A percentile compares a stretch with the other conserved stretches of the same genome.
Conservation (phyloP, 1,284 basidiomycete genomes). For the Cryptococcus sp. region DNA sequence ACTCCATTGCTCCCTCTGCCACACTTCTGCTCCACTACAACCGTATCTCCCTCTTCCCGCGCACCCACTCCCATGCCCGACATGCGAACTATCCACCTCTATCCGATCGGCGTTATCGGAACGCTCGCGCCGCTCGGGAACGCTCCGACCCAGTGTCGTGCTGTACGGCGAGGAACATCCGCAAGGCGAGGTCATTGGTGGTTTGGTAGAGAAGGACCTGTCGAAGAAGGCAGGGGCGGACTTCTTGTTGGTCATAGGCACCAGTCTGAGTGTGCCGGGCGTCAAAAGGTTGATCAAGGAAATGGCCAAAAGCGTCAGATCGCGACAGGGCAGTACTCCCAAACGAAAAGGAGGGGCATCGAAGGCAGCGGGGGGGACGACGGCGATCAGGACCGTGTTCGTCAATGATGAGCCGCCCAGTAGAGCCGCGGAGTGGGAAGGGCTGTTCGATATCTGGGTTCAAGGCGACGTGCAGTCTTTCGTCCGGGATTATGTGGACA, state of each 20-base stretch:
- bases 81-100: constrained; percentile 70
- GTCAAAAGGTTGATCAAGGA: constrained; percentile 91
- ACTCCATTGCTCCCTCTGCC: constrained; percentile 80
- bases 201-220: constrained; percentile 73
- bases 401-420: constrained; percentile 88
- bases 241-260: constrained; percentile 85
- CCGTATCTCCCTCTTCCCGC: constrained; percentile 61
- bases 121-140: constrained; percentile 76
- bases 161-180: constrained; percentile 88
- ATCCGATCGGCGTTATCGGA: constrained; percentile 75
- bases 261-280: constrained; percentile 84
- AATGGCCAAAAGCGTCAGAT: constrained; percentile 75
- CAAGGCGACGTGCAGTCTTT: constrained; percentile 85
- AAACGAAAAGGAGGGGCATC: constrained; percentile 4
- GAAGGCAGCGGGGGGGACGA: background rate
- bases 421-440: constrained; percentile 83
- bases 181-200: constrained; percentile 82
- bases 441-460: constrained; percentile 87
- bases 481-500: constrained; percentile 51
- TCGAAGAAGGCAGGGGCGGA: constrained; percentile 62
- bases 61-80: constrained; percentile 72
- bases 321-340: constrained; percentile 24
- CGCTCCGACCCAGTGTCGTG: constrained; percentile 81
- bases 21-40: constrained; percentile 66
- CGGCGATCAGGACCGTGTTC: constrained; percentile 68